Evolutionary conservation across 1,284 basidiomycete species (phyloP).

Genomic region (Malassezia nana): DNA sequence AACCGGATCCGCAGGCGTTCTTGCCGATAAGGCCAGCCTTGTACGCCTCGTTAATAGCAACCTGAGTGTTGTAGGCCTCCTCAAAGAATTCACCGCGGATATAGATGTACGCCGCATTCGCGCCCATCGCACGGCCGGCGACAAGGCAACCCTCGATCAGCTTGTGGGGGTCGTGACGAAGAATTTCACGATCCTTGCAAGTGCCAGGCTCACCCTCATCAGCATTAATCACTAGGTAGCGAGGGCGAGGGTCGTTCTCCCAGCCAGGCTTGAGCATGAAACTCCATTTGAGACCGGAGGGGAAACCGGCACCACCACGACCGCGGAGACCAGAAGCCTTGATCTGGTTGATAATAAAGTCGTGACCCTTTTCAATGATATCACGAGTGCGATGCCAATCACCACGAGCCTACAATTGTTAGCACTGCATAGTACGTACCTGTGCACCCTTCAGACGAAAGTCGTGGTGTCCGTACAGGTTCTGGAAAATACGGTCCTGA

Average conservation of each 20-base stretch:
- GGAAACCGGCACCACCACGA: constrained; percentile 93
- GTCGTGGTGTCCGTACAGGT: constrained; percentile 47
- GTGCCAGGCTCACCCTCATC: constrained; percentile 98
- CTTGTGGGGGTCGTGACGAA: constrained; percentile 96
- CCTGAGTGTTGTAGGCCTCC: constrained; percentile 83
- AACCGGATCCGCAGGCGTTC: constrained; percentile 83
- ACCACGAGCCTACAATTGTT: constrained; percentile 62
- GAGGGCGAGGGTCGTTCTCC: constrained; percentile 85
- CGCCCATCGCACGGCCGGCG: constrained; percentile 96
- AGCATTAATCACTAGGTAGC: constrained; percentile 94
- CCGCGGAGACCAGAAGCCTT: constrained; percentile 93
- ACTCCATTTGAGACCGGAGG: constrained; percentile 87
- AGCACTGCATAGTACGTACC: constrained; percentile 4
- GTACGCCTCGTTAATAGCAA: constrained; percentile 92
- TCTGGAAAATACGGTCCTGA: constrained; percentile 49
- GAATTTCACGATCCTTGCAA: constrained; percentile 96
- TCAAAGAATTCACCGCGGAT: constrained; percentile 96
- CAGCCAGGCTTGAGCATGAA: constrained; percentile 99
- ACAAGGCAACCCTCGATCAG: constrained; percentile 94
- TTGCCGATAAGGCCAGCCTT: constrained; percentile 81
- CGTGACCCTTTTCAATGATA: constrained; percentile 83
- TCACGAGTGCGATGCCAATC: constrained; percentile 98
- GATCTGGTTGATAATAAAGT: constrained; percentile 92
- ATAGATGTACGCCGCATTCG: constrained; percentile 94
- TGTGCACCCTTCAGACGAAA: constrained; percentile 44